These are phyloP conservation scores for Raphanus hybrid DNA, from an alignment of 441 rosid species.

Conservation along the genomic window DNA sequence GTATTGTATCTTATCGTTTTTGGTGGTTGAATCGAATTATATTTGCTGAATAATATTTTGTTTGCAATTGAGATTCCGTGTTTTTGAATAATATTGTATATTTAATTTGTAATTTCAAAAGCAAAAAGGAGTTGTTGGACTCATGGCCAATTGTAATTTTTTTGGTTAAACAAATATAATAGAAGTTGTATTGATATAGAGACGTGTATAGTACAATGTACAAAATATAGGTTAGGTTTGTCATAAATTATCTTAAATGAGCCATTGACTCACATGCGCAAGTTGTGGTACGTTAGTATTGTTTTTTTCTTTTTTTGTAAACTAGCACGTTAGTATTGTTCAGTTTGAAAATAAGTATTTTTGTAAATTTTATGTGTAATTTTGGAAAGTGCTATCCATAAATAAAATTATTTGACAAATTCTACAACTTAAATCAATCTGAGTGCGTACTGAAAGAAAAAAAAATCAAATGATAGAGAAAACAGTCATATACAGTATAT, in stretches of 20 bases:
- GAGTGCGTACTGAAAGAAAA: background rate
- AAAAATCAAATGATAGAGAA: background rate
- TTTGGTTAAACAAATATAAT: background rate
- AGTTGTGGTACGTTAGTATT: conserved; percentile 13
- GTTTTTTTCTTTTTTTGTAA: background rate
- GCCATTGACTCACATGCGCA: conserved; percentile 6
- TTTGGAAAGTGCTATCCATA: background rate
- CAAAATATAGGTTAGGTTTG: conserved; percentile 18
- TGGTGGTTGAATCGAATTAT: conserved; percentile 3
- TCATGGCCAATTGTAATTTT: background rate
- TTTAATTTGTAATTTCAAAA: background rate
- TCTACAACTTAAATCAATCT: background rate
- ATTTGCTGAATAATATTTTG: background rate
- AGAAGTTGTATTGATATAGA: background rate
- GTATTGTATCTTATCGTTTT: background rate
- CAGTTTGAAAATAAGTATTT: background rate
- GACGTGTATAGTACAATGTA: background rate
- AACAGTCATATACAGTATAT: background rate
- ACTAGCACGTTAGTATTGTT: background rate
- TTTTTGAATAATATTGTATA: background rate
- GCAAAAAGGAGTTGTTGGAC: background rate
- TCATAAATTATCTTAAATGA: conserved; percentile 11
- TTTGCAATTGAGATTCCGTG: conserved; percentile 5
- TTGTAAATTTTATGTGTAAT: background rate
- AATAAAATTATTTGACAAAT: background rate